Evolutionary conservation across 768 basidiomycete genomes (phyloP).

Genomic region (Rhodotorula sphaerocarpa): DNA sequence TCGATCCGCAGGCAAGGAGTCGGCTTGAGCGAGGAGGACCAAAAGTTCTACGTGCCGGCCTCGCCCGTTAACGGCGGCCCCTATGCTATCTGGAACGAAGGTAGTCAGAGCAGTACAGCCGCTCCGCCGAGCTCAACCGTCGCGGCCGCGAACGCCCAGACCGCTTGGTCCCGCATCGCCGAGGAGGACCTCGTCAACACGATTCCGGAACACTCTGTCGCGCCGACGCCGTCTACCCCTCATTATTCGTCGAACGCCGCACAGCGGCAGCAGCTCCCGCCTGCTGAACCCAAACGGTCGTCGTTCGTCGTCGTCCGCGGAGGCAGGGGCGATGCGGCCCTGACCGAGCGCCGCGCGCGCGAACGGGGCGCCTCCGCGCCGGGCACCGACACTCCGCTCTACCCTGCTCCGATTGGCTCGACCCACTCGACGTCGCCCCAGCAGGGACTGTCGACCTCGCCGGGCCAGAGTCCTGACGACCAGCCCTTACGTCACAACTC

Average conservation of each 20-base stretch:
- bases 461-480: background rate
- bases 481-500: constrained; percentile 23
- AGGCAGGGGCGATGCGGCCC: constrained; percentile 25
- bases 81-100: constrained; percentile 21
- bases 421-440: background rate
- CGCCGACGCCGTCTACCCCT: too few relatives aligned
- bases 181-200: constrained; percentile 4
- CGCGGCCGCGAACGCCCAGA: background rate
- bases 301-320: constrained; percentile 33
- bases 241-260: too few relatives aligned
- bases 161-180: background rate
- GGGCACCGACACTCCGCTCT: too few relatives aligned
- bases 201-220: background rate
- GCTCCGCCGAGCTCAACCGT: background rate
- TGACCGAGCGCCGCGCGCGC: constrained; percentile 22
- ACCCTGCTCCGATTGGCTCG: background rate
- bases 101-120: constrained; percentile 10
- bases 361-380: background rate
- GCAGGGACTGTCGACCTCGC: too few relatives aligned
- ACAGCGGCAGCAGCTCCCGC: background rate
- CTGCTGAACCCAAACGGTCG: constrained; percentile 21
- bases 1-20: constrained; percentile 23
- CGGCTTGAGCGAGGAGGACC: constrained; percentile 30
- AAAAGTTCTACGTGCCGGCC: constrained; percentile 32
- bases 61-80: constrained; percentile 16